Evolutionary conservation across 2,329 filamentous ascomycete species (phyloP).

Genomic region (Trichoderma endophyticum): DNA sequence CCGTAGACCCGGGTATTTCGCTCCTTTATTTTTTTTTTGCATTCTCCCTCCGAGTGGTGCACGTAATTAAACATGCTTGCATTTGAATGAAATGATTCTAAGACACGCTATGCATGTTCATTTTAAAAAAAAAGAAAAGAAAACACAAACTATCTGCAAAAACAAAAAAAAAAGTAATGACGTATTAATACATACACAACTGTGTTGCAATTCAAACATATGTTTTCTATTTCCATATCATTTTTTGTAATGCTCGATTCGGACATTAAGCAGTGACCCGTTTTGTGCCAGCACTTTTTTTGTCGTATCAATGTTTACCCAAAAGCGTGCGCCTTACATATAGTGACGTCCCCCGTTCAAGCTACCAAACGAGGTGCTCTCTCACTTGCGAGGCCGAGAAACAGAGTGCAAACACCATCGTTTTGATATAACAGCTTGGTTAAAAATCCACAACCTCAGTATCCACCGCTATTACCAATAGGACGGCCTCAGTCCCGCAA

Average conservation of each 20-base stretch:
- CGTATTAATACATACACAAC: not conserved
- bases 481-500: slow-evolving; percentile 56
- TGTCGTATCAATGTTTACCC: slow-evolving; percentile 25
- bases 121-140: not conserved
- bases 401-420: not conserved
- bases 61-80: not conserved
- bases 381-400: not conserved
- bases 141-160: not conserved
- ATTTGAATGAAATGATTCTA: not conserved
- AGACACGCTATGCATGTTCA: not conserved
- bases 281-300: slow-evolving; percentile 17
- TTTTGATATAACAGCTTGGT: not conserved
- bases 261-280: slow-evolving; percentile 3
- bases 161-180: not conserved
- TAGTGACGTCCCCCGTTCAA: not conserved
- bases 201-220: not conserved
- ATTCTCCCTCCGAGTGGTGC: not conserved
- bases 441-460: not conserved
- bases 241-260: not conserved
- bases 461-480: slow-evolving; percentile 49
- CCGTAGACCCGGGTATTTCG: not conserved
- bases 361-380: not conserved
- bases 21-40: not conserved
- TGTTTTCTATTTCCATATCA: not conserved
- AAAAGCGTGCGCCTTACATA: slow-evolving; percentile 20